Percentiles rank a stretch among this genome's conserved stretches.
These are phyloP conservation scores for Oryza rufipogon DNA, from an alignment of 176 grass and related monocot genomes.

Conservation along the genomic window DNA sequence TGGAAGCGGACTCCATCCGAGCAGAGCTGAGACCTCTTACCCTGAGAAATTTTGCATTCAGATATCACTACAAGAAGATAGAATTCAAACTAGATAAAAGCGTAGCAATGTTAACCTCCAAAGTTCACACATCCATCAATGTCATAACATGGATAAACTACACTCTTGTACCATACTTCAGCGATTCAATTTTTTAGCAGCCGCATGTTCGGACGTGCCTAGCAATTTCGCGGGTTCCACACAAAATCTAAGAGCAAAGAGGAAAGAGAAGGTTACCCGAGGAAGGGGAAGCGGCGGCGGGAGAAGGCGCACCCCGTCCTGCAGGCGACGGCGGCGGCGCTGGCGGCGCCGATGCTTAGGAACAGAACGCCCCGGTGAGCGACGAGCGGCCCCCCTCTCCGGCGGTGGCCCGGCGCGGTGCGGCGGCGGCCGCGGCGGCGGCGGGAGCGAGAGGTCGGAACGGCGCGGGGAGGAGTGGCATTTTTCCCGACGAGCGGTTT, in stretches of 20 bases:
- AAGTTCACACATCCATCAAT: background rate
- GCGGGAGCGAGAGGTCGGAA: too few species aligned
- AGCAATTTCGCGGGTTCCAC: background rate
- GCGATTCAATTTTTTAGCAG: background rate
- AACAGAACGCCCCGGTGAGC: conserved; percentile 54
- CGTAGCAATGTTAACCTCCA: conserved; percentile 21
- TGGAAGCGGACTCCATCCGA: conserved; percentile 69
- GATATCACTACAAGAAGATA: conserved; percentile 1
- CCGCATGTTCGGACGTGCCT: background rate
- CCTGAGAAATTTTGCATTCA: conserved; percentile 24
- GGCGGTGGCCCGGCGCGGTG: conserved; percentile 10
- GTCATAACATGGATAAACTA: background rate
- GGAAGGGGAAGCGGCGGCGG: conserved; percentile 46
- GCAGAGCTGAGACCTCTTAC: conserved; percentile 58
- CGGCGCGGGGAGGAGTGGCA: conserved; percentile 41
- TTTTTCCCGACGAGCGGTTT: conserved; percentile 19
- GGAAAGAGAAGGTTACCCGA: conserved; percentile 32
- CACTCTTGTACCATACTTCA: background rate
- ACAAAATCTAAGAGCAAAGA: background rate
- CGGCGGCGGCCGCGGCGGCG: too few species aligned
- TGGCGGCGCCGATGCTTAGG: conserved; percentile 54
- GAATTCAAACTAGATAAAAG: background rate
- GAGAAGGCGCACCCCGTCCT: conserved; percentile 60
- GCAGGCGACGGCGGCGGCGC: conserved; percentile 50
- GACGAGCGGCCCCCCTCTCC: conserved; percentile 24